These are phyloP conservation scores for Penicillium subrubescens DNA, from an alignment of 495 filamentous ascomycete genomes.

Conservation along the genomic window DNA sequence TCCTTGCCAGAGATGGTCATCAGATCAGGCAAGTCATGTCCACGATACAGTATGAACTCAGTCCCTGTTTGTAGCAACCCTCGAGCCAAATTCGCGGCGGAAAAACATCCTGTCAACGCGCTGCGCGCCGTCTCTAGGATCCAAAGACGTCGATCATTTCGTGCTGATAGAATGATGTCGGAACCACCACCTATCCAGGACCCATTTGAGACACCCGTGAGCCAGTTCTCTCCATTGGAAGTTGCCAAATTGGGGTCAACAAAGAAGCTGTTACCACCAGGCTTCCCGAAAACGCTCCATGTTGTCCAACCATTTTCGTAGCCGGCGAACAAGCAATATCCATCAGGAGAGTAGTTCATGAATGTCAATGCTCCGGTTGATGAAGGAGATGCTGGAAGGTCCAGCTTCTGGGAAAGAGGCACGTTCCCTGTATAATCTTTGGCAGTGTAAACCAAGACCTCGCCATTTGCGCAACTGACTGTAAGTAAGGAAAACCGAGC, in stretches of 20 bases:
- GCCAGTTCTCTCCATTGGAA: slow-evolving; percentile 74
- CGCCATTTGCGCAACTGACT: slow-evolving; percentile 78
- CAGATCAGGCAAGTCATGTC: slow-evolving; percentile 86
- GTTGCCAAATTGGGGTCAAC: slow-evolving; percentile 64
- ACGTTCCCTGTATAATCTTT: slow-evolving; percentile 94
- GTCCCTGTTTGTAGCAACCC: slow-evolving; percentile 86
- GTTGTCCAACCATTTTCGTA: slow-evolving; percentile 92
- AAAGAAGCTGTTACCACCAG: slow-evolving; percentile 77
- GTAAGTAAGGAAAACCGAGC: slow-evolving; percentile 92
- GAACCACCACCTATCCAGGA: slow-evolving; percentile 88
- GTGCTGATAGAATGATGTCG: slow-evolving; percentile 73
- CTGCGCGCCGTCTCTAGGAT: slow-evolving; percentile 89
- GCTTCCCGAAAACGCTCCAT: slow-evolving; percentile 97
- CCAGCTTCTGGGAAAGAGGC: slow-evolving; percentile 80
- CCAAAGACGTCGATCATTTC: slow-evolving; percentile 78
- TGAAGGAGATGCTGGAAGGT: slow-evolving; percentile 60
- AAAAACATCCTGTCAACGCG: slow-evolving; percentile 86
- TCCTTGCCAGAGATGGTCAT: slow-evolving; percentile 91
- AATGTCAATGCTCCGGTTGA: slow-evolving; percentile 71
- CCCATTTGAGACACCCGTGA: slow-evolving; percentile 71
- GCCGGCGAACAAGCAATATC: slow-evolving; percentile 93
- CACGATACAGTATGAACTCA: slow-evolving; percentile 86
- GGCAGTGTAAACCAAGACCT: slow-evolving; percentile 82
- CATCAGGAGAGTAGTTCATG: slow-evolving; percentile 89
- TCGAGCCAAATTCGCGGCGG: slow-evolving; percentile 82